Conservation (phyloP, 169 alveolate species). For the Eimeria praecox region DNA sequence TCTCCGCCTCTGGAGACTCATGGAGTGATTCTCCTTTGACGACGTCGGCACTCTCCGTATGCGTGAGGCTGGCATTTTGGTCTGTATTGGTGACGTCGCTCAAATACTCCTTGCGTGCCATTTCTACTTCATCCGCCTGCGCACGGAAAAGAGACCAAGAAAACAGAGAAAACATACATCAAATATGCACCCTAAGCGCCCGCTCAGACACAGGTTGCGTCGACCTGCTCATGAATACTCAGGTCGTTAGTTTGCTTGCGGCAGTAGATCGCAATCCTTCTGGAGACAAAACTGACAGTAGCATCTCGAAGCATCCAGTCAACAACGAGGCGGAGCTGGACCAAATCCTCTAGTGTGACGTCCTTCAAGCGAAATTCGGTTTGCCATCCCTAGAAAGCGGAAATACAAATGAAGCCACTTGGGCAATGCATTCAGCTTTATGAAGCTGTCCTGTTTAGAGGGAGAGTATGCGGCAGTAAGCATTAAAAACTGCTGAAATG, state of each 20-base stretch:
- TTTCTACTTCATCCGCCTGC: slow-evolving; percentile 40
- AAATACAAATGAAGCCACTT: neutral
- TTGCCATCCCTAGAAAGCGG: slow-evolving; percentile 58
- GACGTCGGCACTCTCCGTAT: neutral
- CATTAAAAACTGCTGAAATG: too few relatives aligned
- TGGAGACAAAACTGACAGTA: slow-evolving; percentile 11
- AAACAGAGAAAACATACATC: neutral
- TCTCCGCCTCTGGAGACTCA: neutral
- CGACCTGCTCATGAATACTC: neutral
- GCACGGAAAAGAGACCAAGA: neutral
- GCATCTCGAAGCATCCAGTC: slow-evolving; percentile 76
- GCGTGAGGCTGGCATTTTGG: neutral
- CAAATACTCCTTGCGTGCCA: slow-evolving; percentile 33
- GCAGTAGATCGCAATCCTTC: neutral
- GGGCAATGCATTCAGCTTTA: neutral
- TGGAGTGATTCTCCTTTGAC: neutral
- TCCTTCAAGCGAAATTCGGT: slow-evolving; percentile 51
- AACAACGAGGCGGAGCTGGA: slow-evolving; percentile 57
- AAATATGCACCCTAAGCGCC: neutral
- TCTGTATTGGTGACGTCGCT: neutral
- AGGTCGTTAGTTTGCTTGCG: neutral
- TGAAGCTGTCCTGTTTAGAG: neutral
- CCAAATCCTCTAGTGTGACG: slow-evolving; percentile 68
- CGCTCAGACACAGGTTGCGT: neutral
- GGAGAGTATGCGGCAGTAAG: neutral